Percentiles rank a stretch among this genome's conserved stretches.
These are phyloP conservation scores for Nymphaea thermarum DNA, from an alignment of 164 flowering plant genomes.

Conservation along the genomic window DNA sequence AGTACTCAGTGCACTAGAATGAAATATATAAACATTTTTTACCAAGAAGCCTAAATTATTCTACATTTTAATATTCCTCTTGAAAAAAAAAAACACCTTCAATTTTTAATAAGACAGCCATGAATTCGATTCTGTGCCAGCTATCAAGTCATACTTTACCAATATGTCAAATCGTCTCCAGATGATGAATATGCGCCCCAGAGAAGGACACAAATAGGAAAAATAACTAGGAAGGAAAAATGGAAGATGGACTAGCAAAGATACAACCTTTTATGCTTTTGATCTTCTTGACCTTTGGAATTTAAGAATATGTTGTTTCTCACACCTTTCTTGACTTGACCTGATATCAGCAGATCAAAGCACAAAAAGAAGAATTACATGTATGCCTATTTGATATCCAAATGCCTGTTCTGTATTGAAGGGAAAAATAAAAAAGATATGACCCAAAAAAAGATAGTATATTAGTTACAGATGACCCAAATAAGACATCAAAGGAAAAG, in stretches of 20 bases:
- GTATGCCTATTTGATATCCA: neutral
- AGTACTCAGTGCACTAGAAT: no score
- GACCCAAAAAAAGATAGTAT: no score
- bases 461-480: no score
- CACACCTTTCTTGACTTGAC: neutral
- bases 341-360: neutral
- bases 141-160: neutral
- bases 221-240: neutral
- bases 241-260: neutral
- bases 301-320: neutral
- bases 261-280: neutral
- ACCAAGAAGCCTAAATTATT: no score
- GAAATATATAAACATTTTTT: no score
- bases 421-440: no score
- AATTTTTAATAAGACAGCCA: no score
- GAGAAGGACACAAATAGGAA: neutral
- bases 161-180: neutral
- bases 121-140: no score
- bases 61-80: no score
- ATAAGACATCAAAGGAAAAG: no score
- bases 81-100: no score
- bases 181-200: neutral
- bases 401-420: no score
- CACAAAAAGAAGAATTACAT: neutral
- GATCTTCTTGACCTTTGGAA: neutral